Conservation (phyloP, 2,329 filamentous ascomycete genomes). For the Thielaviopsis ethacetica region DNA sequence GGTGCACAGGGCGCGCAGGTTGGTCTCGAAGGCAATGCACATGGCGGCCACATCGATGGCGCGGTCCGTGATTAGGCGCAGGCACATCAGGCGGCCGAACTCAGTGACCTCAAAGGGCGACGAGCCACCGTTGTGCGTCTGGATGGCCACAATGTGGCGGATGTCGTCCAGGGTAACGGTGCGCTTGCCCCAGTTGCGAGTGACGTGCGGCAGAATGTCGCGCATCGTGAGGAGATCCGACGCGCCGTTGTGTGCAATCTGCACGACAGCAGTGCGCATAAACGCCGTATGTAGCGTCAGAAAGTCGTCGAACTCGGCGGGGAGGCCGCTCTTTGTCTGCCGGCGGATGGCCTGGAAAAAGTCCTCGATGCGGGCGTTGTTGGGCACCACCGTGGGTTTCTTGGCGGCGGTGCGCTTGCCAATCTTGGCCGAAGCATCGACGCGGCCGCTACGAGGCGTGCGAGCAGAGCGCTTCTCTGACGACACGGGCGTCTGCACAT, state of each 20-base stretch:
- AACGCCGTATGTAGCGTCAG: slow-evolving; percentile 50
- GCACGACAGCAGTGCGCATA: slow-evolving; percentile 49
- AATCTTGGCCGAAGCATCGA: slow-evolving; percentile 6
- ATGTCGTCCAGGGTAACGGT: slow-evolving; percentile 49
- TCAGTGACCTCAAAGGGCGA: slow-evolving; percentile 30
- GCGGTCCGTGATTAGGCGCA: slow-evolving; percentile 21
- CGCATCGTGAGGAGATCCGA: slow-evolving; percentile 47
- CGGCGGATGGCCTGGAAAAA: slow-evolving; percentile 19
- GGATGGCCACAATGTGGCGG: slow-evolving; percentile 48
- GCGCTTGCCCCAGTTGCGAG: slow-evolving; percentile 57
- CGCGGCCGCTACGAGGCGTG: slow-evolving; percentile 12
- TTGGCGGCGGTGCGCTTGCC: slow-evolving; percentile 7
- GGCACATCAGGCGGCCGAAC: slow-evolving; percentile 39
- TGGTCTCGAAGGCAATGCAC: slow-evolving; percentile 36
- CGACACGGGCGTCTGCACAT: slow-evolving; percentile 4
- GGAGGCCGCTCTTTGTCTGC: slow-evolving; percentile 23
- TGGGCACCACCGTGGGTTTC: slow-evolving; percentile 10
- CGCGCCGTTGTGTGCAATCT: slow-evolving; percentile 52
- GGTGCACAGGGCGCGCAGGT: slow-evolving; percentile 30
- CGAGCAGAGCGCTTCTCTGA: slow-evolving; percentile 7
- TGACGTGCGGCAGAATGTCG: slow-evolving; percentile 43
- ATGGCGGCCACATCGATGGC: slow-evolving; percentile 33
- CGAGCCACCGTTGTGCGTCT: slow-evolving; percentile 18
- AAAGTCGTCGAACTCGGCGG: slow-evolving; percentile 39
- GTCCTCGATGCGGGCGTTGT: slow-evolving; percentile 21